Evolutionary conservation across 1,284 basidiomycete genomes (phyloP).

Genomic region (Pseudozyma hubeiensis): DNA sequence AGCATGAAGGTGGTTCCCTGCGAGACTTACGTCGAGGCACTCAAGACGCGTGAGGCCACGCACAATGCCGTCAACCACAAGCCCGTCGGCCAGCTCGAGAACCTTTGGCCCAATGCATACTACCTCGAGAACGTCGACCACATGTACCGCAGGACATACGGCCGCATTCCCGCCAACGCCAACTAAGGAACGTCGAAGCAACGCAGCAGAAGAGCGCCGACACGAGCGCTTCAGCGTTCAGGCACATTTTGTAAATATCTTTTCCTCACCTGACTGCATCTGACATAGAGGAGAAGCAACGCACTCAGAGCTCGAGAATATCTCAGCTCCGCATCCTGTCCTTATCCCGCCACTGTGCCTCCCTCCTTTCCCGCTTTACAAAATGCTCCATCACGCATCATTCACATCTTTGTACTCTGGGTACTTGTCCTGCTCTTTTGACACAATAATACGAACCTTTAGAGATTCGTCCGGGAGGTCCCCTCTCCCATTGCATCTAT

Average conservation of each 20-base stretch:
- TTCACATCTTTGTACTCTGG: constrained; percentile 3
- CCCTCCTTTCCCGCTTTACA: background rate
- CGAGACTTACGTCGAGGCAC: constrained; percentile 82
- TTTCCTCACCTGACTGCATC: background rate
- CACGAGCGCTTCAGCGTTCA: too few relatives aligned
- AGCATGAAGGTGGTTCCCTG: constrained; percentile 91
- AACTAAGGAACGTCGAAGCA: constrained; percentile 18
- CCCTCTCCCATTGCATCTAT: constrained; percentile 1
- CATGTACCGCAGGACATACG: constrained; percentile 92
- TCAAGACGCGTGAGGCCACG: constrained; percentile 83
- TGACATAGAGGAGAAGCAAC: too few relatives aligned
- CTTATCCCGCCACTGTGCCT: too few relatives aligned
- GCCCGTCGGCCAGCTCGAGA: constrained; percentile 85
- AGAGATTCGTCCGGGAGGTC: constrained; percentile 11
- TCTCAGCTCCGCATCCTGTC: too few relatives aligned
- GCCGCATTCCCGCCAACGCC: constrained; percentile 47
- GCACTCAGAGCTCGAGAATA: too few relatives aligned
- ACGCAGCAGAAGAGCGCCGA: too few relatives aligned
- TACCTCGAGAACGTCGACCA: constrained; percentile 92
- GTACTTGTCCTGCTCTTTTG: background rate
- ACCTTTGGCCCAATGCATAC: constrained; percentile 93
- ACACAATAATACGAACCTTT: constrained; percentile 22
- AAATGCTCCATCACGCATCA: constrained; percentile 9
- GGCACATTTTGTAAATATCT: constrained; percentile 5
- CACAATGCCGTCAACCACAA: constrained; percentile 90